Evolutionary conservation across 1,284 basidiomycete species (phyloP), one percentile per base, ranked within the genome.

Genomic region (Xerocomus alliaceus): DNA sequence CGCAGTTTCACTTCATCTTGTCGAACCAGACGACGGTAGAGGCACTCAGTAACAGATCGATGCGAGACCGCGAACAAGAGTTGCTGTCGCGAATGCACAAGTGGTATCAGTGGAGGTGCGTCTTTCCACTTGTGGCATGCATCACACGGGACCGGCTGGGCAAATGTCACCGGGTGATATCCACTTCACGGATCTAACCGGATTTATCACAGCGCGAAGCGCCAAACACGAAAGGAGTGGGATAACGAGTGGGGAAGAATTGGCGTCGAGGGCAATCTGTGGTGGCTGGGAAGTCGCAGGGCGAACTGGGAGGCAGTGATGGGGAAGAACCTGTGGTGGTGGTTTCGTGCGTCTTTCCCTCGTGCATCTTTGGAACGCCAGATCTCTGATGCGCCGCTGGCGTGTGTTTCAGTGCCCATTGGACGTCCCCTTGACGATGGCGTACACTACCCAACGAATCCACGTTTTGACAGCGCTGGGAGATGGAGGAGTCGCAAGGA

Each of bases 1-100:
- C 87, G 5, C 94, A 97, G 69, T 70, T 84, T 18, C 77, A 81
- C 28, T 71, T 94, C n/a, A 84, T 92, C 53, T 65, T 83, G 47
- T 66, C 78, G 48, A 92, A 91, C 62, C 83, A 88, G 72, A 91
- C 91, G 29, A 96, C 94, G 1, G 87, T 96, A 56, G 94, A 97
- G 77, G 85, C 85, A 47, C 79, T 94, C 58, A 72, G 76, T 7
- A 77, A 86, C 26, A 81, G 79, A 31, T 71, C 78, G 18, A 84
- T 90, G 79, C 83, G 82, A 65, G 86, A 90, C 42, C 81, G 86
- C 34, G 94, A 95, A 72, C 71, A 80, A 6, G 76, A 71, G 5
- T 72, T 79, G 50, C 71, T 94, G 26, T 78, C 74, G 2, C 76
- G 76, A 5, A 79, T 82, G 58, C 78, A 84, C 61, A 68, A 75